Percentiles rank a stretch among this genome's conserved stretches.
Evolutionary conservation across 2,329 filamentous ascomycete genomes (phyloP).

Genomic region (Diplodia sapinea): DNA sequence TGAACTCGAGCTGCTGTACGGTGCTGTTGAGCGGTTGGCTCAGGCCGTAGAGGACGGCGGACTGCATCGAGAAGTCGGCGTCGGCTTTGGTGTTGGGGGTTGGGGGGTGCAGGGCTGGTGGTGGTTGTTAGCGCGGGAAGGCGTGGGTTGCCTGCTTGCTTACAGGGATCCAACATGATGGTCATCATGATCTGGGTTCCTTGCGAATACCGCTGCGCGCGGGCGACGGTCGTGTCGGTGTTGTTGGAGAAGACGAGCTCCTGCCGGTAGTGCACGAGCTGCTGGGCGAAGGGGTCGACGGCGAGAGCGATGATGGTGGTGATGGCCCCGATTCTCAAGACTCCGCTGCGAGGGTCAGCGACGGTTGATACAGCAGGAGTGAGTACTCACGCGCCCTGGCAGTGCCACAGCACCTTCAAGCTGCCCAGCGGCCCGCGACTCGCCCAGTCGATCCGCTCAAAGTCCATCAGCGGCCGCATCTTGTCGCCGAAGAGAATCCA

Average conservation of each 20-base stretch:
- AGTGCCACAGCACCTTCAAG: conserved; percentile 25
- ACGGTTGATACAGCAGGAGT: too few relatives aligned
- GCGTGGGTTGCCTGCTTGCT: background rate
- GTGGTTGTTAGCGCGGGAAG: too few relatives aligned
- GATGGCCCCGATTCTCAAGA: conserved; percentile 13
- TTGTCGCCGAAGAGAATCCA: conserved; percentile 9
- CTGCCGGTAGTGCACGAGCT: conserved; percentile 10
- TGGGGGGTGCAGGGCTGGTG: background rate
- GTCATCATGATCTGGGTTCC: background rate
- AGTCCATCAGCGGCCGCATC: conserved; percentile 26
- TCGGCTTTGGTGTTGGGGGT: background rate
- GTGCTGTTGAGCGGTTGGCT: background rate
- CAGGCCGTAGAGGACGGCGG: conserved; percentile 30
- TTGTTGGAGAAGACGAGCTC: conserved; percentile 1
- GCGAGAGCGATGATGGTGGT: conserved; percentile 21
- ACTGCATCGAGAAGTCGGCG: conserved; percentile 33
- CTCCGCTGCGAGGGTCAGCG: background rate
- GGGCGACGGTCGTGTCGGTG: background rate
- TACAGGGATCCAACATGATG: background rate
- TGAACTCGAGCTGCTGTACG: conserved; percentile 19
- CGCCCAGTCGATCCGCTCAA: conserved; percentile 31
- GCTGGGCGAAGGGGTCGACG: conserved; percentile 21
- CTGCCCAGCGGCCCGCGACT: conserved; percentile 27
- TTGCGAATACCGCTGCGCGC: conserved; percentile 18
- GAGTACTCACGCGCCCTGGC: conserved; percentile 16